Evolutionary conservation across 768 basidiomycete genomes (phyloP), one percentile per base, ranked within the genome.

Genomic region (Mycena maculata): DNA sequence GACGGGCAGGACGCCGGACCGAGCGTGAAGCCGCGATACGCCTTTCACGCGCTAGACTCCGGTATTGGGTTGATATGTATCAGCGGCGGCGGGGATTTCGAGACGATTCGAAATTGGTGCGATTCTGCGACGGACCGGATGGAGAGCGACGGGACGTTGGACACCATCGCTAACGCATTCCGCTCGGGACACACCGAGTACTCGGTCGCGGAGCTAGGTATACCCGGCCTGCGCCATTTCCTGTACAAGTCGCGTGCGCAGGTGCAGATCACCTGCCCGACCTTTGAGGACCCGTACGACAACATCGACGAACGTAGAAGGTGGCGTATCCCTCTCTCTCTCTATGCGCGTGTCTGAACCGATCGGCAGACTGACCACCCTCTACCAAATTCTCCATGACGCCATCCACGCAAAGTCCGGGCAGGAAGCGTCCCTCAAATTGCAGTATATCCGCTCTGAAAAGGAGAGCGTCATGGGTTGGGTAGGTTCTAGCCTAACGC

Each of bases 381-480:
- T 96, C 33, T 99, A 99, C 77, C 95, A 98, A 78, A 86, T 81
- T 8, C 76, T 98, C 5, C 92, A 96, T 72, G 96, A 98, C 72
- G 87, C 90, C 0, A 90, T 99, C 20, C 97, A 99, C 74, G 93
- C 92, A 10, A 92, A 92, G 71, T 95, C 95, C 0, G 91, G 93
- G 1, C 94, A 95, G 73, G 88, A 88, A 58, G 86, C 87, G 2
- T 85, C 92, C 1, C 82, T 97, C 68, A 96, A 96, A 78, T 79
- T 99, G 66, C 92, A 97, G 68, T 98, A 93, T 74, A 83, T 97
- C 15, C 88, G 89, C 10, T 95, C 95, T 0, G 90, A 92, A 60
- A 88, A 89, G 48, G 98, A 98, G 81, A 90, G 90, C 60, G 89
- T 97, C 28, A 88, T 99, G 83, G 97, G 95, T 48, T 98, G 98